Conservation (phyloP, 352 stramenopile species). For the Blastocystis sp. region DNA sequence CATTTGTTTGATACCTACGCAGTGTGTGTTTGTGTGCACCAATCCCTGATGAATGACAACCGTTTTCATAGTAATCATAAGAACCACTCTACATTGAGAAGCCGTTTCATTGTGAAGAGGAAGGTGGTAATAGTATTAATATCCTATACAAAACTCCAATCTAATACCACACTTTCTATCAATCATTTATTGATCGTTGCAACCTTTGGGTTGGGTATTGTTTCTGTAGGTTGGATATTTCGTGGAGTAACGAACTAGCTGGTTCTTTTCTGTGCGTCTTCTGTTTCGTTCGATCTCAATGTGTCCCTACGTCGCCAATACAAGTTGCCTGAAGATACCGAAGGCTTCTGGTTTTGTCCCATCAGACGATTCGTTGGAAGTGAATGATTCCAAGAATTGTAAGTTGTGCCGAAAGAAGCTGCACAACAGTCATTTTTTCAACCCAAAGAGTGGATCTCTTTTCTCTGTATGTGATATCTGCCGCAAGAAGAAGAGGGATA, state of each 20-base stretch:
- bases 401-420: slow-evolving; percentile 21
- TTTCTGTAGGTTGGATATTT: background rate
- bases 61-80: background rate
- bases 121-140: background rate
- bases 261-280: background rate
- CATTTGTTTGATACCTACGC: background rate
- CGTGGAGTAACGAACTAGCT: too few species aligned
- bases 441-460: background rate
- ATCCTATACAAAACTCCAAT: background rate
- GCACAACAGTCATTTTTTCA: slow-evolving; percentile 6
- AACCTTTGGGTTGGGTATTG: background rate
- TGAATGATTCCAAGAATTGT: background rate
- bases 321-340: background rate
- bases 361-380: background rate
- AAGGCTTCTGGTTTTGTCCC: background rate
- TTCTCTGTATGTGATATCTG: slow-evolving; percentile 45
- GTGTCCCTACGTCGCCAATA: background rate
- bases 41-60: background rate
- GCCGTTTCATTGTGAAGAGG: background rate
- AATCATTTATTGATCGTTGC: background rate
- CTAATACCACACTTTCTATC: background rate
- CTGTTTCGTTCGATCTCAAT: background rate
- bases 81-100: background rate
- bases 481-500: slow-evolving; percentile 27
- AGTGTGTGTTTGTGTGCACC: background rate